A percentile compares a stretch with the other conserved stretches of the same genome.
Conservation (phyloP, 2,329 filamentous ascomycete species). For the Paecilomyces dactylethromorphus region DNA sequence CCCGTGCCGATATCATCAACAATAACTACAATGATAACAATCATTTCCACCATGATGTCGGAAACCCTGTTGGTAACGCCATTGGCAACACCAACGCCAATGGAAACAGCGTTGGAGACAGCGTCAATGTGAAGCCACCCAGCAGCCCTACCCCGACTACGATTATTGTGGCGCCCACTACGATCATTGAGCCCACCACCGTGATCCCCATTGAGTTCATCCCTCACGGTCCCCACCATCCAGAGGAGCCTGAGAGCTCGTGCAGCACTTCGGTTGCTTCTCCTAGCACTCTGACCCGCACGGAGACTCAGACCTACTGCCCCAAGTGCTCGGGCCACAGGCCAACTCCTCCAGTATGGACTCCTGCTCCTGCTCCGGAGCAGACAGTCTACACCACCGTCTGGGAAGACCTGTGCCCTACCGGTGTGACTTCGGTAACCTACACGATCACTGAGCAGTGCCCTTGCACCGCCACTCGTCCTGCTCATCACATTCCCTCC, state of each 20-base stretch:
- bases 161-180: no score
- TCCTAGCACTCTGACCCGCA: not conserved
- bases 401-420: not conserved
- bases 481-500: constrained; percentile 4
- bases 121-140: no score
- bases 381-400: not conserved
- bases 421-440: constrained; percentile 10
- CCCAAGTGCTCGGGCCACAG: not conserved
- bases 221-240: no score
- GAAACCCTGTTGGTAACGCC: no score
- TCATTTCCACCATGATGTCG: no score
- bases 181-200: no score
- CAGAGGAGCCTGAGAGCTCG: not conserved
- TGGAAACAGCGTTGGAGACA: no score
- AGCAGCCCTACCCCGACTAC: no score
- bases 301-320: not conserved
- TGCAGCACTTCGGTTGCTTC: not conserved
- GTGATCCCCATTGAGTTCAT: no score
- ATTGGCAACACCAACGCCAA: no score
- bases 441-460: constrained; percentile 27
- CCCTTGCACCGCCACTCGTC: constrained; percentile 12
- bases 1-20: constrained; percentile 17
- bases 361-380: not conserved
- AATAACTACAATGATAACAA: not conserved
- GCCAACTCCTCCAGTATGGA: not conserved